Base-by-base conservation (phyloP, 1,139 yeast genomes). In the Hansenula sp. region DNA sequence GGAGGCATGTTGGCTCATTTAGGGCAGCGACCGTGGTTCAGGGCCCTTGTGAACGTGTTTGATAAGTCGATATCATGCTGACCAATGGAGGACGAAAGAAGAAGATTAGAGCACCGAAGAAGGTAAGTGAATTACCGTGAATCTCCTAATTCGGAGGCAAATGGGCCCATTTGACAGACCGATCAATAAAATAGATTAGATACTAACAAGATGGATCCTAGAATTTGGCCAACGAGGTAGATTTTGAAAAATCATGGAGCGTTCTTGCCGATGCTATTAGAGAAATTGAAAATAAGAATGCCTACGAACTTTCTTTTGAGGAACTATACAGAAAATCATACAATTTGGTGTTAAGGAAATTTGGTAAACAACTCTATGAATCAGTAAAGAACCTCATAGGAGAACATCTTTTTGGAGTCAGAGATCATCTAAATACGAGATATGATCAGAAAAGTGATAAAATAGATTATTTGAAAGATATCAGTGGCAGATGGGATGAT, bases 261-360 rank as follows among this genome's bases (percentile, higher is more conserved):
- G 68, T 79, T 1, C 70, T 93, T 29, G 68, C 84, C n/a, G 72
- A 77, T 36, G 98, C 97, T 28, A 82, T 93, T 36, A 67, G 66
- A 25, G 89, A 85, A 57, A 91, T 93, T 44, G 87, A 84, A 57
- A 71, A 74, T 41, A 82, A 84, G 54, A 81, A 86, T 59, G 91
- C 90, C 11, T 79, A 89, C 5, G 76, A 77, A 47, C 70, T 91
- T 29, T 86, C 96, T 1, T 93, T 88, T 60, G 96, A 90, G 55
- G 88, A 83, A 53, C 72, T 93, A 2, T 93, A 93, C 61, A 70
- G 96, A 41, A 79, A 84, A 33, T 89, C 95, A 0, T 93, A 93
- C 59, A 80, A 81, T 18, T 62, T 90, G 35, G 97, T 90, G 3
- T 63, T 89, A 38, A 74, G 87, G 47, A 90, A 88, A 54, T 77